Evolutionary conservation across 495 filamentous ascomycete genomes (phyloP).

Genomic region (Penicillium bovifimosum): DNA sequence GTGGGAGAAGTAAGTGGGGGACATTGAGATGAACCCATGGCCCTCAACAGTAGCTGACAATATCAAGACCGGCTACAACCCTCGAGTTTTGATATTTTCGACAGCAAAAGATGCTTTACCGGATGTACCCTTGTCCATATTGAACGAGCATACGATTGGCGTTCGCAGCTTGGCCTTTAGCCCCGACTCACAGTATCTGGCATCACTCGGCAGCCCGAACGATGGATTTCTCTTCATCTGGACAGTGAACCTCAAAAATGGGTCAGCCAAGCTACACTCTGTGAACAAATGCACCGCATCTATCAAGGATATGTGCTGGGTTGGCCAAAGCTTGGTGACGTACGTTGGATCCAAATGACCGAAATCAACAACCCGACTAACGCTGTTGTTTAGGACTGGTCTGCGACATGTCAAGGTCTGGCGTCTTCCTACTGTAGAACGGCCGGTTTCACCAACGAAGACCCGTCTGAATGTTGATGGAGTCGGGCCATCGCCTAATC

Average conservation of each 20-base stretch:
- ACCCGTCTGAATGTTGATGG: conserved; percentile 40
- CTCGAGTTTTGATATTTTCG: conserved; percentile 84
- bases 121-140: conserved; percentile 76
- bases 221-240: conserved; percentile 95
- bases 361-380: conserved; percentile 4
- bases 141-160: conserved; percentile 87
- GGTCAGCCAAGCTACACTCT: conserved; percentile 77
- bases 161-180: conserved; percentile 87
- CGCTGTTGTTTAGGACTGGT: conserved; percentile 52
- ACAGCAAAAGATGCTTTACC: conserved; percentile 66
- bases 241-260: conserved; percentile 76
- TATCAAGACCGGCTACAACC: conserved; percentile 76
- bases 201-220: conserved; percentile 79
- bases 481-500: conserved; percentile 32
- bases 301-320: conserved; percentile 81
- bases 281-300: conserved; percentile 90
- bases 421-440: conserved; percentile 61
- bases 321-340: conserved; percentile 66
- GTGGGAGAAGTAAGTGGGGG: conserved; percentile 70
- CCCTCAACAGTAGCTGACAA: conserved; percentile 5
- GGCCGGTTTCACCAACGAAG: conserved; percentile 44
- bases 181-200: conserved; percentile 77
- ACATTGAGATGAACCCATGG: conserved; percentile 8
- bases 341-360: conserved; percentile 27
- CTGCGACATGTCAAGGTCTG: conserved; percentile 92